Percentiles rank a stretch among this genome's conserved stretches.
These are phyloP conservation scores for Ambrosiella beaveri DNA, from an alignment of 2,329 filamentous ascomycete species.

Conservation along the genomic window DNA sequence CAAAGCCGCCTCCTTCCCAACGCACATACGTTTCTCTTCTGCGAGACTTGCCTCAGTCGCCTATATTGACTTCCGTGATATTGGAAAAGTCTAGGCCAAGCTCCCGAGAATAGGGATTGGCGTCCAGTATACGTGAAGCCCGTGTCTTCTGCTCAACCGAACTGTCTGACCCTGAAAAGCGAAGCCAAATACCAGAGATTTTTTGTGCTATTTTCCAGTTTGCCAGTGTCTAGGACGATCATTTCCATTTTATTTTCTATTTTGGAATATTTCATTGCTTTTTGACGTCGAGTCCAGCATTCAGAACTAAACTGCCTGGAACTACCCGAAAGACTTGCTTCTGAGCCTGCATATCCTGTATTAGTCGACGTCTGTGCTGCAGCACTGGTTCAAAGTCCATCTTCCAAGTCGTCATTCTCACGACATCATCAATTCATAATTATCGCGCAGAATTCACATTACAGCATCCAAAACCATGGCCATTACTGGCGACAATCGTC, in stretches of 20 bases:
- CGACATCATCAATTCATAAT: neutral
- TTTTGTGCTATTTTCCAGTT: neutral
- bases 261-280: neutral
- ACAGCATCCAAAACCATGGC: conserved; percentile 4
- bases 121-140: neutral
- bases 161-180: neutral
- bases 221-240: neutral
- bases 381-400: neutral
- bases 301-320: neutral
- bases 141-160: neutral
- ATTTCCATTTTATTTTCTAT: neutral
- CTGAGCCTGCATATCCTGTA: neutral
- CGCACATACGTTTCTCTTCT: neutral
- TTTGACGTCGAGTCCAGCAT: neutral
- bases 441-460: neutral
- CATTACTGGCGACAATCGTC: conserved; percentile 9
- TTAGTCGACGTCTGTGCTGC: conserved; percentile 2
- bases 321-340: neutral
- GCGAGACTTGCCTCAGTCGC: neutral
- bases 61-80: neutral
- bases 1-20: neutral
- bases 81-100: neutral
- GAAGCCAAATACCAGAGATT: neutral
- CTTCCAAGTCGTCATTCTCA: neutral
- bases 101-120: neutral